Evolutionary conservation across 257 asterid species (phyloP).

Genomic region (Solanum chilense): DNA sequence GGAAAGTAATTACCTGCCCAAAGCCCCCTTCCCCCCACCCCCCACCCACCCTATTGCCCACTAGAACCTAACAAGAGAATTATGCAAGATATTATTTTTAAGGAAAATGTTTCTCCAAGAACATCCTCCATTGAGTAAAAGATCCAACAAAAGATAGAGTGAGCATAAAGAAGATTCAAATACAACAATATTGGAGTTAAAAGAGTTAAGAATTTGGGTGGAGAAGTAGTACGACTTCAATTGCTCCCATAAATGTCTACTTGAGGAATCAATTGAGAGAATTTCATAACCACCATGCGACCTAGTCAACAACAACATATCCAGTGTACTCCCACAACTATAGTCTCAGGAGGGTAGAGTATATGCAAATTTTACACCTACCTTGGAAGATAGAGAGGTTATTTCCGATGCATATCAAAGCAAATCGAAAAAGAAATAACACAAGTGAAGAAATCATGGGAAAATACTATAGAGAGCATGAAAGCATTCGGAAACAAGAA

Average conservation of each 20-base stretch:
- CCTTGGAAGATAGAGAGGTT: background rate
- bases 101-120: background rate
- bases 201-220: background rate
- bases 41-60: background rate
- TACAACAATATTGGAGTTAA: background rate
- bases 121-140: background rate
- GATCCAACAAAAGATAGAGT: background rate
- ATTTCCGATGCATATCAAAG: background rate
- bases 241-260: background rate
- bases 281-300: background rate
- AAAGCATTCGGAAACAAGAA: background rate
- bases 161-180: background rate
- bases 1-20: background rate
- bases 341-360: background rate
- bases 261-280: background rate
- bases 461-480: background rate
- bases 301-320: background rate
- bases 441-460: background rate
- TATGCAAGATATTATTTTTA: background rate
- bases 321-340: background rate
- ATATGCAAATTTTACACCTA: background rate
- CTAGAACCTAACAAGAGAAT: background rate
- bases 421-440: background rate
- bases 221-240: background rate
- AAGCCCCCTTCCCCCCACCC: background rate